Evolutionary conservation across 805 yeast genomes (phyloP).

Genomic region (Candida wancherniae): DNA sequence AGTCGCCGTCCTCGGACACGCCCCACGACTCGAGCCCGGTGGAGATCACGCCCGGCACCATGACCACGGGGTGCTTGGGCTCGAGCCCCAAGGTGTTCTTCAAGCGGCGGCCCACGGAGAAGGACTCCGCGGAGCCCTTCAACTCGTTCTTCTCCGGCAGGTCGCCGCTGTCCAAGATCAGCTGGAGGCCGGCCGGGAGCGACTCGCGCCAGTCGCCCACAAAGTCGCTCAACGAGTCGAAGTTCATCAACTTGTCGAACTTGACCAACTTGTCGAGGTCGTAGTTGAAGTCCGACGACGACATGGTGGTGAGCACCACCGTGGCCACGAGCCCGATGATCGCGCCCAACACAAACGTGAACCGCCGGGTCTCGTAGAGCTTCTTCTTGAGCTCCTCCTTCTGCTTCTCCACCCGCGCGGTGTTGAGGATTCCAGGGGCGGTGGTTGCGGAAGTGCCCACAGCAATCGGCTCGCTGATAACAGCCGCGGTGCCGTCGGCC

Average conservation of each 20-base stretch:
- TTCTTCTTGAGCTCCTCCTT: slow-evolving; percentile 11
- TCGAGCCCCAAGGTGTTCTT: slow-evolving; percentile 44
- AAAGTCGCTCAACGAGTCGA: slow-evolving; percentile 55
- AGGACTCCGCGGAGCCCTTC: slow-evolving; percentile 68
- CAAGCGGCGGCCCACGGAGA: slow-evolving; percentile 78
- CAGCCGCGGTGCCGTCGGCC: too few species aligned
- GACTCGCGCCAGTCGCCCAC: slow-evolving; percentile 63
- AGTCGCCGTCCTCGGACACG: slow-evolving; percentile 57
- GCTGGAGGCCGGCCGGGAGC: slow-evolving; percentile 62
- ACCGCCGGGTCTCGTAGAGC: slow-evolving; percentile 49
- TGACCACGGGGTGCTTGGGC: slow-evolving; percentile 71
- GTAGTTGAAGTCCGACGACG: slow-evolving; percentile 35
- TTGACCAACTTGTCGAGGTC: slow-evolving; percentile 48
- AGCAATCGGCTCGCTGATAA: too few species aligned
- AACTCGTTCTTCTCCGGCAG: slow-evolving; percentile 28
- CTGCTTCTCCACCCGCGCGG: slow-evolving; percentile 1
- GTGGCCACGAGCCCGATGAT: slow-evolving; percentile 65
- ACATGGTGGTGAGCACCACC: slow-evolving; percentile 44
- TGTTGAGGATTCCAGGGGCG: too few species aligned
- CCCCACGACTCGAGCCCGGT: slow-evolving; percentile 97
- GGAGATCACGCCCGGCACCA: slow-evolving; percentile 95
- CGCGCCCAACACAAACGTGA: slow-evolving; percentile 67
- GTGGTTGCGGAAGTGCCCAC: too few species aligned
- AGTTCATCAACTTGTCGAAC: slow-evolving; percentile 28
- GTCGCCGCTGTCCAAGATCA: slow-evolving; percentile 55